Conservation (phyloP, 78 protist species). For the Dictyostelium intermedium region DNA sequence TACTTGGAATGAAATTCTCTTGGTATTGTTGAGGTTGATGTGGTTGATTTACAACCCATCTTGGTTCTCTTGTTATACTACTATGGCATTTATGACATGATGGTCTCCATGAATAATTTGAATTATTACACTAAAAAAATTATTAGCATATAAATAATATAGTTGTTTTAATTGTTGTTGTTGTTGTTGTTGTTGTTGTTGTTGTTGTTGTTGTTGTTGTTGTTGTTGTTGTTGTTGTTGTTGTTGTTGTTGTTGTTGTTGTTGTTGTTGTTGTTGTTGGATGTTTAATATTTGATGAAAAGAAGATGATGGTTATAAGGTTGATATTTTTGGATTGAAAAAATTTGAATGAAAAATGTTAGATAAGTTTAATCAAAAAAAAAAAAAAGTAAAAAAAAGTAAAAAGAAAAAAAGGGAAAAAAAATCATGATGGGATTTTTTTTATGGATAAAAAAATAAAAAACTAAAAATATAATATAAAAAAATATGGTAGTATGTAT, state of each 20-base stretch:
- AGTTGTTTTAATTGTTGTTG: neutral
- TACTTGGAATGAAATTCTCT: neutral
- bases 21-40: neutral
- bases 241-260: neutral
- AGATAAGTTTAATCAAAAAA: neutral
- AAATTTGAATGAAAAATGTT: neutral
- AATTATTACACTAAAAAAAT: slow-evolving; percentile 22
- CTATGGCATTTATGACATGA: slow-evolving; percentile 25
- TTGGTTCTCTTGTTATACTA: slow-evolving; percentile 24
- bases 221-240: neutral
- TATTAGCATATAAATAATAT: neutral
- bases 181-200: neutral
- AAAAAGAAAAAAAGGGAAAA: neutral
- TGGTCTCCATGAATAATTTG: slow-evolving; percentile 50
- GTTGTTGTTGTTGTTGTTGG: neutral
- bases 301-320: no score
- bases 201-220: no score
- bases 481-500: neutral
- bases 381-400: neutral
- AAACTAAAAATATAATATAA: no score
- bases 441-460: neutral
- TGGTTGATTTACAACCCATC: neutral
- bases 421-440: no score
- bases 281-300: no score
- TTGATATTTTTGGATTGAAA: neutral